These are phyloP conservation scores for Pachysandra terminalis DNA, from an alignment of 164 flowering plant genomes.

Conservation along the genomic window DNA sequence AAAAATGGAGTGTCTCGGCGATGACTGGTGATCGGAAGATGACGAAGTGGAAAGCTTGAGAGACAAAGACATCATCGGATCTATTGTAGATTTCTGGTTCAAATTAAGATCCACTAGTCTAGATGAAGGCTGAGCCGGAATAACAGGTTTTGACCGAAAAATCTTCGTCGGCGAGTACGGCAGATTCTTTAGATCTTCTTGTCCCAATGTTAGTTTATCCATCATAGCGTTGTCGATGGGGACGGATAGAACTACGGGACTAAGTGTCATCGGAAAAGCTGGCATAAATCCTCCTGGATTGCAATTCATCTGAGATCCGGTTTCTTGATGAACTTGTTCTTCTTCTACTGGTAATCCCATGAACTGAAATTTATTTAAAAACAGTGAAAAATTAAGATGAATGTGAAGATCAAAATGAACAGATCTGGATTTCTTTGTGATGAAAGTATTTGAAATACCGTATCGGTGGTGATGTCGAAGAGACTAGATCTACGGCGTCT, in stretches of 20 bases:
- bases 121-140: slow-evolving; percentile 21
- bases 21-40: neutral
- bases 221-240: neutral
- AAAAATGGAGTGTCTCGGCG: slow-evolving; percentile 26
- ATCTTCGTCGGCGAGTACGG: no score
- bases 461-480: slow-evolving; percentile 79
- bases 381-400: neutral
- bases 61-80: slow-evolving; percentile 9
- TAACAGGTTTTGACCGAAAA: slow-evolving; percentile 21
- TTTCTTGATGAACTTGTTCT: slow-evolving; percentile 3
- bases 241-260: neutral
- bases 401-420: neutral
- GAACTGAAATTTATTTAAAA: neutral
- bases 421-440: no score
- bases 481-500: slow-evolving; percentile 88
- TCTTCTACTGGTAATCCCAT: slow-evolving; percentile 17
- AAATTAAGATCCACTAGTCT: slow-evolving; percentile 22
- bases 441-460: slow-evolving; percentile 22
- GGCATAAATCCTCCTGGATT: slow-evolving; percentile 12
- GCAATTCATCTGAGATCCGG: neutral
- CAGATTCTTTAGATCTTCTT: neutral
- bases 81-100: slow-evolving; percentile 13
- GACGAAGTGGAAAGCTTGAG: slow-evolving; percentile 12
- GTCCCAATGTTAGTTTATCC: neutral
- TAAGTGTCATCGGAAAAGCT: slow-evolving; percentile 2